These are phyloP conservation scores for Fusarium fujikuroi DNA, from an alignment of 2,329 filamentous ascomycete species.

Conservation along the genomic window DNA sequence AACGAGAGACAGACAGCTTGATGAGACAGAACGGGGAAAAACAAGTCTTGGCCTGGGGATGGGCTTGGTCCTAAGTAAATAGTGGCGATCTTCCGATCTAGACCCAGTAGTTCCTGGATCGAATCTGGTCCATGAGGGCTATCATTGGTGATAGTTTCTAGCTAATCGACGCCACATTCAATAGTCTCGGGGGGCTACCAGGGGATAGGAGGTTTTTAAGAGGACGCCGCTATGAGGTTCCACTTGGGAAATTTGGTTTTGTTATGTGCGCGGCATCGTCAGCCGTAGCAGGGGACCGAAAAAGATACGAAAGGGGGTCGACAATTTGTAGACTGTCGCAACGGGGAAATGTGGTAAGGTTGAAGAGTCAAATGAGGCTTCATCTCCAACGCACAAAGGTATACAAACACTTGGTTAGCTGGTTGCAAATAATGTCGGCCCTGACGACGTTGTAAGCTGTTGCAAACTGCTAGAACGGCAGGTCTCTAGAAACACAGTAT, in stretches of 20 bases:
- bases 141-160: not conserved
- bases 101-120: not conserved
- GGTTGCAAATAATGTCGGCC: too few species aligned
- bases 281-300: not conserved
- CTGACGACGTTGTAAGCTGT: too few species aligned
- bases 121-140: not conserved
- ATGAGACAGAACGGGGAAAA: not conserved
- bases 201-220: not conserved
- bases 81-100: not conserved
- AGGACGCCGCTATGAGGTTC: not conserved
- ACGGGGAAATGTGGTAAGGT: too few species aligned
- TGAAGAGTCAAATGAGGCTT: too few species aligned
- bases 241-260: not conserved
- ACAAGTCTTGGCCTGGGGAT: not conserved
- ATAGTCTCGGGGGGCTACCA: not conserved
- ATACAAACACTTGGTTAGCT: too few species aligned
- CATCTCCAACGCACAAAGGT: too few species aligned
- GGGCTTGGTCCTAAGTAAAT: not conserved
- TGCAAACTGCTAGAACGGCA: too few species aligned
- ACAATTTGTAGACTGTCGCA: too few species aligned
- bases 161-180: not conserved
- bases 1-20: conserved; percentile 9
- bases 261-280: not conserved
- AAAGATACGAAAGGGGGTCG: too few species aligned
- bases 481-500: too few species aligned